Evolutionary conservation across 371 early-diverging fungal genomes (phyloP).

Genomic region (Fennellomyces sp.): DNA sequence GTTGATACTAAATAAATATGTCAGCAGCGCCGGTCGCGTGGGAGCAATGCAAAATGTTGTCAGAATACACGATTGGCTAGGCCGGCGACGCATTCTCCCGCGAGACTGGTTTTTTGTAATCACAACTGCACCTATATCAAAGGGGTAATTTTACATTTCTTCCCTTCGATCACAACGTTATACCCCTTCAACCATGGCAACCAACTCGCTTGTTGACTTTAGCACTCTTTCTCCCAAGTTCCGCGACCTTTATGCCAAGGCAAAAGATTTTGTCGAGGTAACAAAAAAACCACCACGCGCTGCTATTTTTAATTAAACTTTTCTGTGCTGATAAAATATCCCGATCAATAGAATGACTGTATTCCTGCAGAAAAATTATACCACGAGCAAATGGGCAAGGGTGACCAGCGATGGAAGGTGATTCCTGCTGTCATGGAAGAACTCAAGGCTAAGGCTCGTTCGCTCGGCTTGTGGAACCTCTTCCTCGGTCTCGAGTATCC

Average conservation of each 20-base stretch:
- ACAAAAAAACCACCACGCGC: background rate
- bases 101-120: conserved; percentile 9
- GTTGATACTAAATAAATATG: background rate
- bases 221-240: conserved; percentile 65
- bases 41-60: background rate
- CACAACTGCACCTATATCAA: too few relatives aligned
- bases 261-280: conserved; percentile 82
- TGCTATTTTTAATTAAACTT: background rate
- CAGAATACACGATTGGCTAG: background rate
- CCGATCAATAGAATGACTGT: conserved; percentile 94
- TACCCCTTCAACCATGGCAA: conserved; percentile 46
- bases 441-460: conserved; percentile 85
- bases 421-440: conserved; percentile 86
- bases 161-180: too few relatives aligned
- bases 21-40: background rate
- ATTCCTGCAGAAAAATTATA: conserved; percentile 89
- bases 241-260: conserved; percentile 66
- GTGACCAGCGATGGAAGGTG: conserved; percentile 83
- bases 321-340: conserved; percentile 44
- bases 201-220: conserved; percentile 46
- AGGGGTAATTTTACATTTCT: too few relatives aligned
- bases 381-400: conserved; percentile 73
- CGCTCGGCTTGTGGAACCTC: conserved; percentile 95
- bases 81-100: background rate
- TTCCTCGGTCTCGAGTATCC: conserved; percentile 82